Base-by-base conservation (phyloP, 2,329 filamentous ascomycete genomes). In the Colletotrichum salicis region DNA sequence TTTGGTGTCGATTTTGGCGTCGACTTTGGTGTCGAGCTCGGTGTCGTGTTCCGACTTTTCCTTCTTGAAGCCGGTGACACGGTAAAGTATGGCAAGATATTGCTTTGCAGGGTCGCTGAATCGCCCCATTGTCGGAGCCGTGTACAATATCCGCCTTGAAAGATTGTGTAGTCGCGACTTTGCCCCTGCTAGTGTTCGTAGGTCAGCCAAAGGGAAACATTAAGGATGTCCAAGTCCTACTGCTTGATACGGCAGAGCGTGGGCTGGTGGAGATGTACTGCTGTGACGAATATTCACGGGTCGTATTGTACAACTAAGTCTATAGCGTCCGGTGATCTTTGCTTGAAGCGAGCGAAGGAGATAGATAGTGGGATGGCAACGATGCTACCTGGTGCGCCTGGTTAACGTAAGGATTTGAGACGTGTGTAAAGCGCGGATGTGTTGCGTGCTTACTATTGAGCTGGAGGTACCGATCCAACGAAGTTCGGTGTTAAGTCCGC, bases 381-480 rank as follows among this genome's bases (percentile, higher is more conserved):
- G 24, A 27, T 27, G 24, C 24, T 2, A 29, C 57, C 37, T 31
- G 3, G 29, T 58, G 37, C 24, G 24, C 24, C 24, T 27, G 24
- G 24, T 27, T 27, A 3, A 27, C 24, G 24, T 27, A 27, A 27
- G 24, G 24, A 27, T 27, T 27, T 27, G 24, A 27, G 24, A 27
- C 24, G 24, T 27, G 24, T 27, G 24, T 37, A 54, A 31, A 56
- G 37, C 8, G 51, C 29, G 52, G 5, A 33, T 41, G 33, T 35
- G 22, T 66, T 60, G 48, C 48, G 56, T 66, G 51, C 63, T 66
- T 61, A 66, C 35, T 66, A 24, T 35, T 22, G 11, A 66, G 62
- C 22, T 56, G 24, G 24, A 27, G n/a, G 54, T 48, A 27, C 24
- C 2, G 24, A 56, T 31, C 12, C 1, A 62, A 67, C 10, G 11